phyloP scores from a whole-genome alignment of 1,284 basidiomycete genomes.

The Trametes sp. region DNA sequence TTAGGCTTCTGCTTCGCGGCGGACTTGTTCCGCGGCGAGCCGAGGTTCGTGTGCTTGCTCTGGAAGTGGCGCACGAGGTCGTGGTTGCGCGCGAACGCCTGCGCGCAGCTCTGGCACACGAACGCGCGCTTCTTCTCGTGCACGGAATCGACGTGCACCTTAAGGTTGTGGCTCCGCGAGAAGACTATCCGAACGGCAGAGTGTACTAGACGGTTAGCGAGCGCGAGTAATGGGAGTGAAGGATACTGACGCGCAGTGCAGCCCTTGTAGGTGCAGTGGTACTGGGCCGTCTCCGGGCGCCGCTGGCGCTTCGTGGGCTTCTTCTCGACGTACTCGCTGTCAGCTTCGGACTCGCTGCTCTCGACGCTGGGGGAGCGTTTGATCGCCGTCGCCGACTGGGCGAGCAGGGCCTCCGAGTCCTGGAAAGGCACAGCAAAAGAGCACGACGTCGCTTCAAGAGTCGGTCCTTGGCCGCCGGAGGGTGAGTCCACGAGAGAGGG shows the following conservation, averaged over 20 bases:
- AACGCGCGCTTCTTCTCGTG: conserved; percentile 12
- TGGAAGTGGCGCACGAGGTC: conserved; percentile 21
- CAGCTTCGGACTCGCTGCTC: background rate
- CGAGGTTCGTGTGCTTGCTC: conserved; percentile 20
- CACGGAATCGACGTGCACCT: conserved; percentile 19
- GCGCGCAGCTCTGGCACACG: conserved; percentile 13
- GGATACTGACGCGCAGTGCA: background rate
- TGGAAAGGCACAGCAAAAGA: background rate
- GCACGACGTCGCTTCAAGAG: too few relatives aligned
- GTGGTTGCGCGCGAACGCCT: conserved; percentile 23
- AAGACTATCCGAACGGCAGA: background rate
- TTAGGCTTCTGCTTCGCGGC: background rate
- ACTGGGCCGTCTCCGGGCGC: background rate
- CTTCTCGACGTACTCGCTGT: background rate
- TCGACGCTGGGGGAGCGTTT: background rate
- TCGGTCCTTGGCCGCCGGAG: too few relatives aligned
- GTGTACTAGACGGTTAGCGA: background rate
- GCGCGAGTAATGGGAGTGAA: background rate
- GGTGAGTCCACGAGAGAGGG: too few relatives aligned
- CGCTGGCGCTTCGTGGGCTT: conserved; percentile 4
- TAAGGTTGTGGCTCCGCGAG: conserved; percentile 23
- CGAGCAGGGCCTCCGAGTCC: background rate
- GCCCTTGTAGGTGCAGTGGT: background rate
- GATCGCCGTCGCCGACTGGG: background rate
- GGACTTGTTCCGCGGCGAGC: conserved; percentile 21